Evolutionary conservation across 2,329 filamentous ascomycete genomes (phyloP).

Genomic region (Alternaria brassicicola): DNA sequence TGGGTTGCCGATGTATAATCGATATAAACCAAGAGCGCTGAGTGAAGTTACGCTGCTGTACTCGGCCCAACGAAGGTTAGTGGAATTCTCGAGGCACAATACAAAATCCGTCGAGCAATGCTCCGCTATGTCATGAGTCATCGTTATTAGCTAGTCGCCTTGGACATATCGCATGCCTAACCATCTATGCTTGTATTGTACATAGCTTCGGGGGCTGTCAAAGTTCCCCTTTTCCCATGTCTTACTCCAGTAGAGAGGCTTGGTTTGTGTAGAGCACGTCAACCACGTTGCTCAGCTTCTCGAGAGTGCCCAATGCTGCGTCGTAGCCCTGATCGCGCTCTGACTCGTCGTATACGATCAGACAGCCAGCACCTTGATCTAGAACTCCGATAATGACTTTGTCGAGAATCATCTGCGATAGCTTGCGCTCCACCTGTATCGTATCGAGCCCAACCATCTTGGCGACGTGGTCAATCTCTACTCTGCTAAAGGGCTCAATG

Average conservation of each 20-base stretch:
- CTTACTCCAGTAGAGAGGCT: constrained; percentile 88
- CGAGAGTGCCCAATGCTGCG: constrained; percentile 90
- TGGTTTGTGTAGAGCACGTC: constrained; percentile 98
- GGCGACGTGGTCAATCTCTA: constrained; percentile 95
- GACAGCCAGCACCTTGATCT: constrained; percentile 95
- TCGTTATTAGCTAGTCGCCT: constrained; percentile 26
- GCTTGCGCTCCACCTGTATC: constrained; percentile 95
- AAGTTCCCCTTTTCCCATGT: not conserved
- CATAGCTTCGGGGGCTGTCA: constrained; percentile 24
- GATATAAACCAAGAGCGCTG: not conserved
- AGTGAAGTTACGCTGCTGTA: not conserved
- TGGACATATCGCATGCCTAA: constrained; percentile 17
- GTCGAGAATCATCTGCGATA: constrained; percentile 99
- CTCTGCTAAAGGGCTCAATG: constrained; percentile 96
- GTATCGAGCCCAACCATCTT: constrained; percentile 97
- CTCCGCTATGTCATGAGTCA: constrained; percentile 12
- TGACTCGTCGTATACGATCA: constrained; percentile 96
- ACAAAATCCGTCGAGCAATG: not conserved
- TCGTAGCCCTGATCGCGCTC: constrained; percentile 94
- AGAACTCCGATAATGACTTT: constrained; percentile 98
- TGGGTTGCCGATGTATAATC: not conserved
- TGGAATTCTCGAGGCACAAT: not conserved
- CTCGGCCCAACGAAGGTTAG: not conserved
- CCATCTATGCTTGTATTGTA: constrained; percentile 43
- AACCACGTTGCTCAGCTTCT: constrained; percentile 95